A percentile compares a stretch with the other conserved stretches of the same genome.
phyloP scores from a whole-genome alignment of 176 grass and related monocot species.

The Lolium perenne region DNA sequence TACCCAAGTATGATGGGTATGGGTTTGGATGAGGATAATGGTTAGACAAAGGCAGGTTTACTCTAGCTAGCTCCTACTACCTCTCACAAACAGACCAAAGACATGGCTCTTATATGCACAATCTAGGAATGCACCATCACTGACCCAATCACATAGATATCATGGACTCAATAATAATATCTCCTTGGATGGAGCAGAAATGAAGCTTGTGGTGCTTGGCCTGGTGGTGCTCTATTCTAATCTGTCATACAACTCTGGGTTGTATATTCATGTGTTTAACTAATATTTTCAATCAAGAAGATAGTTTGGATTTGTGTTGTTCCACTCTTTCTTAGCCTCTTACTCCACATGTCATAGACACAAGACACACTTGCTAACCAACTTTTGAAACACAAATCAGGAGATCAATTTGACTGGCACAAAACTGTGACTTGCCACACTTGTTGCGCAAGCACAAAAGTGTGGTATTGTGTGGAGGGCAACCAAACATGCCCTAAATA shows the following conservation, averaged over 20 bases:
- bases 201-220: not conserved
- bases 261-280: slow-evolving; percentile 17
- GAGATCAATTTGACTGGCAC: not conserved
- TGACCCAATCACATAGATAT: not conserved
- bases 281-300: not conserved
- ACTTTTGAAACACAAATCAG: not conserved
- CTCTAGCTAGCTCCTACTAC: not conserved
- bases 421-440: not conserved
- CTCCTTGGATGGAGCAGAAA: not conserved
- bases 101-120: slow-evolving; percentile 13
- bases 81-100: not conserved
- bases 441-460: not conserved
- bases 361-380: not conserved
- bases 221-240: slow-evolving; percentile 1
- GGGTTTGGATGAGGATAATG: not conserved
- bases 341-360: not conserved
- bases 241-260: not conserved
- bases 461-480: not conserved
- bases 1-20: not conserved
- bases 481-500: not conserved
- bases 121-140: not conserved
- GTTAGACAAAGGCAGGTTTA: not conserved
- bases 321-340: slow-evolving; percentile 10
- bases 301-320: not conserved
- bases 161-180: slow-evolving; percentile 5